A percentile compares a stretch with the other conserved stretches of the same genome.
Conservation (phyloP, 441 rosid species). For the Lepidium campestre region DNA sequence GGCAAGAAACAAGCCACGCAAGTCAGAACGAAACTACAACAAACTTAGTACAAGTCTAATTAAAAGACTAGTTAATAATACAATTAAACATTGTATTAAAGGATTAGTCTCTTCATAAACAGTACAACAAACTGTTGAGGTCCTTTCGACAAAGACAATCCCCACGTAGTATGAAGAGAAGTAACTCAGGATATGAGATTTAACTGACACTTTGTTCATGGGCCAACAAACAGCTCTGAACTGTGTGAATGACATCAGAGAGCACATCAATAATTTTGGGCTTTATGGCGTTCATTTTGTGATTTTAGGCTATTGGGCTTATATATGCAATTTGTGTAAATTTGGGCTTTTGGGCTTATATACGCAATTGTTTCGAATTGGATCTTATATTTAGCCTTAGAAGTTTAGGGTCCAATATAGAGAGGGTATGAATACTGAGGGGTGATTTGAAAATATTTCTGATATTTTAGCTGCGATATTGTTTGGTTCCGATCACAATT, state of each 20-base stretch:
- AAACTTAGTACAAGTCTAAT: slow-evolving; percentile 13
- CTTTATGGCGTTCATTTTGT: neutral
- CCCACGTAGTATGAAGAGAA: neutral
- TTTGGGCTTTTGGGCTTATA: neutral
- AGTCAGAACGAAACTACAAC: neutral
- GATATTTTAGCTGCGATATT: slow-evolving; percentile 2
- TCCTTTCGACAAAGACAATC: slow-evolving; percentile 10
- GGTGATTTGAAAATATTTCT: neutral
- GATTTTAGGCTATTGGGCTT: neutral
- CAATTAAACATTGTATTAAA: neutral
- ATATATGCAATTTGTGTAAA: neutral
- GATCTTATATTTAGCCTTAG: too few relatives aligned
- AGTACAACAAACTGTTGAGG: neutral
- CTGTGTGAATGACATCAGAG: neutral
- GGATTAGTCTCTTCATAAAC: slow-evolving; percentile 6
- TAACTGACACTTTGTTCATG: slow-evolving; percentile 9
- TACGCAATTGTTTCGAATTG: too few relatives aligned
- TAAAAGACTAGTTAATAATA: slow-evolving; percentile 10
- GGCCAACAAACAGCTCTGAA: slow-evolving; percentile 6
- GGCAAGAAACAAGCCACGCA: slow-evolving; percentile 20
- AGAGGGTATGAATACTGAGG: neutral
- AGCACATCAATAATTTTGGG: neutral
- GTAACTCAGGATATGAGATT: neutral
- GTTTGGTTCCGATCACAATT: slow-evolving; percentile 15
- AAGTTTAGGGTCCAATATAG: neutral